Evolutionary conservation across 768 basidiomycete species (phyloP).

Genomic region (Cystobasidium tubakii): DNA sequence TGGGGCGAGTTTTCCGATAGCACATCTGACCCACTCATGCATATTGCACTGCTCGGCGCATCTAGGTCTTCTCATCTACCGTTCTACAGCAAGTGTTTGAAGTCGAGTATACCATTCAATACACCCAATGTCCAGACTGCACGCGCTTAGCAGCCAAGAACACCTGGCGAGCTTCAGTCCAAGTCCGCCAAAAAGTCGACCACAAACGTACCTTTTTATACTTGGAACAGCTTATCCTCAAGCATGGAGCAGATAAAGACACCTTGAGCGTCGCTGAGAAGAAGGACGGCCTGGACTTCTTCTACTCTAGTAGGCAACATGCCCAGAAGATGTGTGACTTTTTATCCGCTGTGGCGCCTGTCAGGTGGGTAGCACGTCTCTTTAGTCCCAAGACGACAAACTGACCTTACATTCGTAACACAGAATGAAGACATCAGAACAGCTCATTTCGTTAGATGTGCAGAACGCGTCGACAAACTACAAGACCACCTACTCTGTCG

Average conservation of each 20-base stretch:
- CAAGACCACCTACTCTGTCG: conserved; percentile 95
- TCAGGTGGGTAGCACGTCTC: conserved; percentile 58
- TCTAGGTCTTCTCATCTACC: conserved; percentile 80
- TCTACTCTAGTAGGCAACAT: conserved; percentile 82
- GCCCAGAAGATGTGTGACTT: conserved; percentile 97
- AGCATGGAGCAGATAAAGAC: conserved; percentile 93
- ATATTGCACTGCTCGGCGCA: background rate
- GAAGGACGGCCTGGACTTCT: conserved; percentile 91
- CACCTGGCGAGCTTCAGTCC: conserved; percentile 95
- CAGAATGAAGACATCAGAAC: conserved; percentile 89
- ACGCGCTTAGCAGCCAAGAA: conserved; percentile 93
- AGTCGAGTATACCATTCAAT: conserved; percentile 87
- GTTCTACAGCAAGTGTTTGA: conserved; percentile 97
- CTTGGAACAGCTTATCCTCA: conserved; percentile 93
- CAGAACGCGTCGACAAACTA: conserved; percentile 89
- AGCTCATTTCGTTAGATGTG: conserved; percentile 83
- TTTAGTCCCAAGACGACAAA: background rate
- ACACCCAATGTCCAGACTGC: conserved; percentile 92
- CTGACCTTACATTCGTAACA: background rate
- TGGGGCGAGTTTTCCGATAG: background rate
- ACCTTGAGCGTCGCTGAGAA: conserved; percentile 89
- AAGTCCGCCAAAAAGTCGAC: conserved; percentile 96
- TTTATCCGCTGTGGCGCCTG: conserved; percentile 74
- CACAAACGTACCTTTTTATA: conserved; percentile 98
- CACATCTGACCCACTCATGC: background rate